Evolutionary conservation across 345 rosid species (phyloP).

Genomic region (Microthlaspi erraticum): DNA sequence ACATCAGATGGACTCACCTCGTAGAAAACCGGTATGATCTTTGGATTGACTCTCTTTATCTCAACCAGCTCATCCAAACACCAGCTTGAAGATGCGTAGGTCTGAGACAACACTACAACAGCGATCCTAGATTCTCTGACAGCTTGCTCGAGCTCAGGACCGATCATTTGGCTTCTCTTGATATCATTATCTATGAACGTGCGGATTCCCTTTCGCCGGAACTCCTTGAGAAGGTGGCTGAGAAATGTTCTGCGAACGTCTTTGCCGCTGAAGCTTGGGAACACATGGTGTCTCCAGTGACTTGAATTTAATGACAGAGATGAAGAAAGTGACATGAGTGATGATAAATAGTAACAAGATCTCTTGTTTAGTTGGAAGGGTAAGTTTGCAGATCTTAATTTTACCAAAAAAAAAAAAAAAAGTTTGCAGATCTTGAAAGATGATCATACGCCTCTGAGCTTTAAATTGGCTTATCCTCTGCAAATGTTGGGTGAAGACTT

Average conservation of each 20-base stretch:
- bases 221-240: constrained; percentile 38
- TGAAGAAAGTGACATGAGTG: constrained; percentile 22
- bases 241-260: constrained; percentile 38
- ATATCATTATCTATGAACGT: constrained; percentile 28
- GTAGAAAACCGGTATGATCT: constrained; percentile 28
- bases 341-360: background rate
- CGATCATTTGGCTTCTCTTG: constrained; percentile 28
- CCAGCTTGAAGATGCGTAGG: constrained; percentile 38
- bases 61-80: constrained; percentile 30
- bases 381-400: background rate
- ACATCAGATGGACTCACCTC: constrained; percentile 38
- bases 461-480: background rate
- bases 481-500: background rate
- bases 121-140: constrained; percentile 29
- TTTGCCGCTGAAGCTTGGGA: constrained; percentile 35
- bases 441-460: background rate
- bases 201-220: constrained; percentile 25
- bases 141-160: constrained; percentile 30
- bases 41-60: constrained; percentile 13
- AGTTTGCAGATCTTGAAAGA: background rate
- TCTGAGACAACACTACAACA: constrained; percentile 10
- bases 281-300: constrained; percentile 32
- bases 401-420: no score
- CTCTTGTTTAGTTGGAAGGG: background rate
- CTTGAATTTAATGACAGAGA: constrained; percentile 26